Conservation (phyloP, 495 filamentous ascomycete species). For the Hypoxylon crocopeplum region DNA sequence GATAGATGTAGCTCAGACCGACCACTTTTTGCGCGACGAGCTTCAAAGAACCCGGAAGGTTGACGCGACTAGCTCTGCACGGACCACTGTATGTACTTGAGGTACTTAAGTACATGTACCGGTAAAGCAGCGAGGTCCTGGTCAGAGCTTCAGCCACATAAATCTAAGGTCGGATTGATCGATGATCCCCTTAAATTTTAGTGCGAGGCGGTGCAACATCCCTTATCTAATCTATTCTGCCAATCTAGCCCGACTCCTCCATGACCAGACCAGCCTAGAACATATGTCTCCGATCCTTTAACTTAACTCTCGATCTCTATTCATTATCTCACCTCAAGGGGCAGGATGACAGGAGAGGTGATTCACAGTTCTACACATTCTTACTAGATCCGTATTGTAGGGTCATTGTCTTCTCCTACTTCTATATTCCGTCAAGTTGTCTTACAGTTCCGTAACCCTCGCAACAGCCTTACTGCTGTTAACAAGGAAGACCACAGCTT, state of each 20-base stretch:
- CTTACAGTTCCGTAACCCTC: conserved; percentile 25
- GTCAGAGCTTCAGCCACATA: not conserved
- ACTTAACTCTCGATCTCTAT: conserved; percentile 37
- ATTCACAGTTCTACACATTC: conserved; percentile 22
- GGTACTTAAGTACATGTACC: not conserved
- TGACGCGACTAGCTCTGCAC: conserved; percentile 26
- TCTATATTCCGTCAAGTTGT: conserved; percentile 21
- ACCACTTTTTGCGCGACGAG: conserved; percentile 34
- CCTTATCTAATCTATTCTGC: not conserved
- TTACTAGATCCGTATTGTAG: conserved; percentile 24
- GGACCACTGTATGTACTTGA: not conserved
- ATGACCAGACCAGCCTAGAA: no score
- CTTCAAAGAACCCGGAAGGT: conserved; percentile 21
- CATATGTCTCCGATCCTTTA: conserved; percentile 39
- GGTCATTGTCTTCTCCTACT: conserved; percentile 13
- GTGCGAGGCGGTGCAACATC: no score
- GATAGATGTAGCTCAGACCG: no score
- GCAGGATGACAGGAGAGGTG: conserved; percentile 11
- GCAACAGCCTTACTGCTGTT: conserved; percentile 13
- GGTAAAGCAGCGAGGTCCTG: no score
- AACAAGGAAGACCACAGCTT: conserved; percentile 3
- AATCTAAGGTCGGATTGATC: no score
- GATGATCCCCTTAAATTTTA: no score
- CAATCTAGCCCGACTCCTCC: not conserved
- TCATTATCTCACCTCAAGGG: conserved; percentile 22